These are phyloP conservation scores for Cladorrhinum sp. DNA, from an alignment of 2,329 filamentous ascomycete species.

Conservation along the genomic window DNA sequence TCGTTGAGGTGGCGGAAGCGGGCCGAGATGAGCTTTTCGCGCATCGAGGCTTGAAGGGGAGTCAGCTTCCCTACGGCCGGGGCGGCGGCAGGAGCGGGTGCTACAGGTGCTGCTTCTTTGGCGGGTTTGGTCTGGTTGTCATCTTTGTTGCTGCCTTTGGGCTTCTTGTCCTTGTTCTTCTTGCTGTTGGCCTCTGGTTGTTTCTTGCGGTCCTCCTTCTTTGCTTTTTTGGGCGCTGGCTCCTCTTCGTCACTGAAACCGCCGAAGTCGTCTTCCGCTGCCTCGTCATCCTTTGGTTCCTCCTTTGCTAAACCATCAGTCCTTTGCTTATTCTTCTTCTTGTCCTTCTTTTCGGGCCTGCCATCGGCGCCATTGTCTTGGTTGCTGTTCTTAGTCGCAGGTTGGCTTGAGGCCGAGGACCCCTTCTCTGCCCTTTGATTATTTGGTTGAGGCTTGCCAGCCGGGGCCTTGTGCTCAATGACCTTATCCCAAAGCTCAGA, in stretches of 20 bases:
- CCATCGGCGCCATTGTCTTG: slow-evolving; percentile 3
- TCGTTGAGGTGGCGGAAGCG: slow-evolving; percentile 98
- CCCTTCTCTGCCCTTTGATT: slow-evolving; percentile 21
- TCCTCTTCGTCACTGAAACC: slow-evolving; percentile 25
- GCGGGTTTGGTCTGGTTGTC: not conserved
- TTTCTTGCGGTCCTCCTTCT: slow-evolving; percentile 35
- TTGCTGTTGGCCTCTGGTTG: slow-evolving; percentile 35
- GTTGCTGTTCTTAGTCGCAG: not conserved
- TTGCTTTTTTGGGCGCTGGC: slow-evolving; percentile 25
- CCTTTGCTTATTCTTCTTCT: slow-evolving; percentile 34
- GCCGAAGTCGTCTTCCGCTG: slow-evolving; percentile 20
- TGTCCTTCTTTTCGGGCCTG: slow-evolving; percentile 28
- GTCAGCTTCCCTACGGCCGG: slow-evolving; percentile 65
- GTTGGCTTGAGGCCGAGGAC: not conserved
- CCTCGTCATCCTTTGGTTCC: slow-evolving; percentile 18
- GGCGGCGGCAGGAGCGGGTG: slow-evolving; percentile 40
- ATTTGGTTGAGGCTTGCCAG: slow-evolving; percentile 16
- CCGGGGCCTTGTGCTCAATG: slow-evolving; percentile 56
- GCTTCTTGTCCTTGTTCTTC: slow-evolving; percentile 29
- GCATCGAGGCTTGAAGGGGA: slow-evolving; percentile 90
- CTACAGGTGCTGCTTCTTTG: slow-evolving; percentile 20
- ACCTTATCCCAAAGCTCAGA: slow-evolving; percentile 75
- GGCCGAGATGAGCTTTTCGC: slow-evolving; percentile 87
- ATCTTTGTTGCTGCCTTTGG: slow-evolving; percentile 19
- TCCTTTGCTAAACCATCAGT: slow-evolving; percentile 24